Conservation (phyloP, 768 basidiomycete species). For the Boletus rubescentipes region DNA sequence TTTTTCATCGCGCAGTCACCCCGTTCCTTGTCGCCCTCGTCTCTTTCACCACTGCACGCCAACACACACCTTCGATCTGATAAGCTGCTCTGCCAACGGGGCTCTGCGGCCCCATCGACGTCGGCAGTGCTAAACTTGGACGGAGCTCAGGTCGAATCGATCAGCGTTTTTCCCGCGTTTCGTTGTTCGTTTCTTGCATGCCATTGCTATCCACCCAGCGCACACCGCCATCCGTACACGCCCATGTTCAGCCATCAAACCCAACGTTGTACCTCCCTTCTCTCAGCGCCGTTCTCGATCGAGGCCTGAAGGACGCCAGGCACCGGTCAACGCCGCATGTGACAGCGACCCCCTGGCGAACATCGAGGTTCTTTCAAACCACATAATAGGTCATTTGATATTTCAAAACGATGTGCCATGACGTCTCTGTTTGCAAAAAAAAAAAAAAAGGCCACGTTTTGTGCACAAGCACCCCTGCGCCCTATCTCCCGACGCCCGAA, state of each 20-base stretch:
- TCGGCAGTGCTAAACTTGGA: neutral
- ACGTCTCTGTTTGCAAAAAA: no score
- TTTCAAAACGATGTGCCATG: no score
- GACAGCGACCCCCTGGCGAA: no score
- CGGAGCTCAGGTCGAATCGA: neutral
- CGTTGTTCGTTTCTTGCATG: neutral
- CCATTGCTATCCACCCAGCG: neutral
- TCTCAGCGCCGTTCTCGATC: neutral
- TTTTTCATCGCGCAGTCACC: neutral
- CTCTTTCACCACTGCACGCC: neutral
- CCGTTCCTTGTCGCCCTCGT: neutral
- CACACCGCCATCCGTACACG: neutral
- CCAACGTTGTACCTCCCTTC: neutral
- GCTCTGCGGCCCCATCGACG: neutral
- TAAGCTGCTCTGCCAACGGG: neutral
- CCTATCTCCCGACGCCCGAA: no score
- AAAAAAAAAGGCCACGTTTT: no score
- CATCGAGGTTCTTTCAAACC: no score
- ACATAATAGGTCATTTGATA: no score
- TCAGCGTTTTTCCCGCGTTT: neutral
- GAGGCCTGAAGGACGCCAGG: no score
- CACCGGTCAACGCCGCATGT: no score
- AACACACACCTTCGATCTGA: neutral
- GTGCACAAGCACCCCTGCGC: no score
- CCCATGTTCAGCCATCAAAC: neutral